These are phyloP conservation scores for Voacanga thouarsii DNA, from an alignment of 257 asterid genomes.

Conservation along the genomic window DNA sequence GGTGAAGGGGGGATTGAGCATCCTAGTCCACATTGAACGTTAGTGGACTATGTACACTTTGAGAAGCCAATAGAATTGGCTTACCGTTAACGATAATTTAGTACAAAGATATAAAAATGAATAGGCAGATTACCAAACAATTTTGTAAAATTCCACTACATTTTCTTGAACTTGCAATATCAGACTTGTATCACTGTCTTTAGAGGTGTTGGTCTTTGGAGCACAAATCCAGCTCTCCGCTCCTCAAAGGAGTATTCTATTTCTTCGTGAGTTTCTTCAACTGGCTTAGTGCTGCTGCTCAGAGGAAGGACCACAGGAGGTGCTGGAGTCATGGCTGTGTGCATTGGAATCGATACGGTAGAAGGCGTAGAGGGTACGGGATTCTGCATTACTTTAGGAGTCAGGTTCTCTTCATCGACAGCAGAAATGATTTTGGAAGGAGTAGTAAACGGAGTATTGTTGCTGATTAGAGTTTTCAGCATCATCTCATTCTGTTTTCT, in stretches of 20 bases:
- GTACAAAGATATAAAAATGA: conserved; percentile 13
- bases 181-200: conserved; percentile 31
- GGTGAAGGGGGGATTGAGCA: neutral
- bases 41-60: conserved; percentile 41
- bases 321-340: conserved; percentile 62
- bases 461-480: conserved; percentile 51
- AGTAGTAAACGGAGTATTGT: conserved; percentile 40
- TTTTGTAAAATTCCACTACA: neutral
- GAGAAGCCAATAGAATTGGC: conserved; percentile 40
- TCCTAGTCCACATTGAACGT: conserved; percentile 28
- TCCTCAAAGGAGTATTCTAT: conserved; percentile 87
- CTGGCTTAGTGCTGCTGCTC: conserved; percentile 18
- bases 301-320: conserved; percentile 18
- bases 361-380: conserved; percentile 66
- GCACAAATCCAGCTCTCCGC: conserved; percentile 65
- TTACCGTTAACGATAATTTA: conserved; percentile 18
- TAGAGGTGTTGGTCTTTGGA: conserved; percentile 39
- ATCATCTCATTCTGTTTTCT: conserved; percentile 50
- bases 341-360: conserved; percentile 65
- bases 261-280: conserved; percentile 38
- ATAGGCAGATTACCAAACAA: neutral
- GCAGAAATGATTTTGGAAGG: conserved; percentile 53
- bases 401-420: conserved; percentile 61
- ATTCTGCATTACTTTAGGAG: conserved; percentile 51
- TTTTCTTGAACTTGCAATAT: conserved; percentile 6